Base-by-base conservation (phyloP, 2,329 filamentous ascomycete genomes). In the Ascosphaera aggregata region DNA sequence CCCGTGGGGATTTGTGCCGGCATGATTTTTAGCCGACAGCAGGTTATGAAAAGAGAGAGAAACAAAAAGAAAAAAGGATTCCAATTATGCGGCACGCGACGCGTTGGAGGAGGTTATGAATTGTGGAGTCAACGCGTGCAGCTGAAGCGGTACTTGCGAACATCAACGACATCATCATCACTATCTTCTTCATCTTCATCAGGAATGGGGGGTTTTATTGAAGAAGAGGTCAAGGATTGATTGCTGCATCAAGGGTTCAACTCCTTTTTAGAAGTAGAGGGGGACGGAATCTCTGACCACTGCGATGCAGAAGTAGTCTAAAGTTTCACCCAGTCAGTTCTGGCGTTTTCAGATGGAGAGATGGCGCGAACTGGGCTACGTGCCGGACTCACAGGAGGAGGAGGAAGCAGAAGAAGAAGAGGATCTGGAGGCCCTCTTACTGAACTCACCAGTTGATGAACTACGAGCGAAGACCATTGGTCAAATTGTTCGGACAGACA, bases 351-450 rank as follows among this genome's bases (percentile, higher is more conserved):
- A 52, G 57, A 60, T 59, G 56, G 57, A 60, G 56, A 53, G 54
- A 56, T 66, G 63, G 63, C 59, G 58, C 50, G 54, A 60, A 50
- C 57, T 59, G 53, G 63, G 63, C 39, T 66, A 59, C 56, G 63
- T 66, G 43, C 60, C 61, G 43, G 63, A 66, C 49, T 65, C 63
- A 34, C 63, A 66, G 43, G 58, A 61, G 16, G 59, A 66, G 43
- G 58, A 61, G 16, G 59, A 55, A 37, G 51, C 57, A 36, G 58
- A 59, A 19, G 43, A 27, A 13, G 22, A 27, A 7, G 22, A 27
- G 13, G 22, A 27, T 41, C 45, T 40, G 32, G 24, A 4, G 37
- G 41, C 27, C 45, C 46, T 18, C 39, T 40, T n/a, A 43, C 40
- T 27, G 22, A 13, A 7, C 22, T 27, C 22, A 27, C 22, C 7